A percentile compares a stretch with the other conserved stretches of the same genome.
phyloP scores from a whole-genome alignment of 2,329 filamentous ascomycete genomes.

The Blastomyces parvus region DNA sequence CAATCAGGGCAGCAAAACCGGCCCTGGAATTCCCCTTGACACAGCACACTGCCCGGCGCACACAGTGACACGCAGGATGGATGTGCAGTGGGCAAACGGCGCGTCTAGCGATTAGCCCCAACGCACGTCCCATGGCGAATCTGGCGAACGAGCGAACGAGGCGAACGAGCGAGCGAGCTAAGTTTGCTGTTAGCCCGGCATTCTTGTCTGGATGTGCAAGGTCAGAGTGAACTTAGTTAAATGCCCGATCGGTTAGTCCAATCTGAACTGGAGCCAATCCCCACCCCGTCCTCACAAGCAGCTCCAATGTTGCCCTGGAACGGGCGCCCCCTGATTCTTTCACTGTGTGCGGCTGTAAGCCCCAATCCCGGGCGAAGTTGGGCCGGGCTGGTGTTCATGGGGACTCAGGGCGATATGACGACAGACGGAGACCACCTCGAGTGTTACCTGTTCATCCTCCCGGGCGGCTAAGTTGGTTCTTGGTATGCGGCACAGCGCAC shows the following conservation, averaged over 20 bases:
- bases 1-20: neutral
- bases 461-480: neutral
- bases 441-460: neutral
- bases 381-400: neutral
- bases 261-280: slow-evolving; percentile 1
- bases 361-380: neutral
- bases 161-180: neutral
- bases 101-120: neutral
- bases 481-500: neutral
- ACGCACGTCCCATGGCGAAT: neutral
- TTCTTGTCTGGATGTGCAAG: neutral
- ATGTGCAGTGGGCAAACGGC: neutral
- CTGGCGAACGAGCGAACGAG: neutral
- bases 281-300: no score
- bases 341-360: neutral
- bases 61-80: no score
- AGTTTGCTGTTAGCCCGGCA: neutral
- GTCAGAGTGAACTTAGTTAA: neutral
- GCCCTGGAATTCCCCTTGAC: neutral
- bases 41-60: neutral
- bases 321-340: neutral
- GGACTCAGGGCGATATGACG: neutral
- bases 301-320: neutral
- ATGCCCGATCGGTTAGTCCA: neutral
- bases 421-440: no score